phyloP scores from a whole-genome alignment of 2,329 filamentous ascomycete species.

The Aspergillus jensenii region DNA sequence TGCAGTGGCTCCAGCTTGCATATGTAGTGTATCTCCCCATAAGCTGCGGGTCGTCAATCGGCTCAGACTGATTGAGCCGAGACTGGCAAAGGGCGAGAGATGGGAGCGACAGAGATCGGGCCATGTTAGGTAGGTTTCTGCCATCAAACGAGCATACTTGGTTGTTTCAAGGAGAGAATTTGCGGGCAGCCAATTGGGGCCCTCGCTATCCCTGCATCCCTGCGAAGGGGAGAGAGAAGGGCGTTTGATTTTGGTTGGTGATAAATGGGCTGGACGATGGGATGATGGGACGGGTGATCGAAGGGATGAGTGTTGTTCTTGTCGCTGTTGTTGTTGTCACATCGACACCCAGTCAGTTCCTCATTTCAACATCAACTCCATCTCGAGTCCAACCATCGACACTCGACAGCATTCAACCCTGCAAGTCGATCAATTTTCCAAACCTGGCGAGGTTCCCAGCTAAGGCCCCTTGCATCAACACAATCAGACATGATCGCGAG shows the following conservation, averaged over 20 bases:
- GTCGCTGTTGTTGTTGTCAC: neutral
- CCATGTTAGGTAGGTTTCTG: neutral
- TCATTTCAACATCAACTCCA: neutral
- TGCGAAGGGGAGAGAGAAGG: neutral
- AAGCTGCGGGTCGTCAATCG: constrained; percentile 15
- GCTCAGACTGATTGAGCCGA: neutral
- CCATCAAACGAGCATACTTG: constrained; percentile 24
- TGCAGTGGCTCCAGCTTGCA: constrained; percentile 10
- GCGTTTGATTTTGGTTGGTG: neutral
- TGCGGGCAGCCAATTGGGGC: constrained; percentile 7
- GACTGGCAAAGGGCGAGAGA: no score
- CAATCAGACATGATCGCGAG: neutral
- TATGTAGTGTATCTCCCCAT: constrained; percentile 3
- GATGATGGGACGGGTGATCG: no score
- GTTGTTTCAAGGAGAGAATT: constrained; percentile 21
- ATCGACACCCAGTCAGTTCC: neutral
- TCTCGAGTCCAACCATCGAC: no score
- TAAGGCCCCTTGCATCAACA: neutral
- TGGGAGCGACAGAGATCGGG: no score
- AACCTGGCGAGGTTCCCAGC: neutral
- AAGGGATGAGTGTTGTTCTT: neutral
- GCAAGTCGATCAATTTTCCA: neutral
- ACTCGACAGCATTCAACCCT: neutral
- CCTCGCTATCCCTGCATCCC: constrained; percentile 14
- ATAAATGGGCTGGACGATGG: no score